phyloP scores from a whole-genome alignment of 2,329 filamentous ascomycete genomes.

The Triangularia setosa region DNA sequence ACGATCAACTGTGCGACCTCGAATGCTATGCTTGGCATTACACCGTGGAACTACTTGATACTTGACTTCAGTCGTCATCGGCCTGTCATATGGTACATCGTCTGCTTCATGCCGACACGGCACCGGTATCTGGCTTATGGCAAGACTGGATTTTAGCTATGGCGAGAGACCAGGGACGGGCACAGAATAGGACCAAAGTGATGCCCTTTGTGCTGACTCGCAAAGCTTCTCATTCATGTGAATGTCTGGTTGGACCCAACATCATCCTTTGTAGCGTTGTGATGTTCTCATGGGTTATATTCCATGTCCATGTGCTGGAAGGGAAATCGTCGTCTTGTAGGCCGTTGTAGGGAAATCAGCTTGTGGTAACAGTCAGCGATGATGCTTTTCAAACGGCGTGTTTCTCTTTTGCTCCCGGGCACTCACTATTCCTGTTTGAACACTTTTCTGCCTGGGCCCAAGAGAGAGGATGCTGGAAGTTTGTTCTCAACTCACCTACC shows the following conservation, averaged over 20 bases:
- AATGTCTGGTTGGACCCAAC: neutral
- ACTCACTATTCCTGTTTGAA: neutral
- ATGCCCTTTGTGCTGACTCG: too few relatives aligned
- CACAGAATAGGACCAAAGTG: too few relatives aligned
- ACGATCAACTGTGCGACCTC: neutral
- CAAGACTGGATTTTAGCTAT: neutral
- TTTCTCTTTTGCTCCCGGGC: too few relatives aligned
- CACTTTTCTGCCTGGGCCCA: too few relatives aligned
- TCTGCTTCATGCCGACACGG: neutral
- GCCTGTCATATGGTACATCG: neutral
- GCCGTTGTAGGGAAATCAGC: too few relatives aligned
- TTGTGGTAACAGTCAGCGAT: too few relatives aligned
- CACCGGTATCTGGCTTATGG: neutral
- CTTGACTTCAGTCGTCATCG: constrained; percentile 1
- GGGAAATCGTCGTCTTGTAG: neutral
- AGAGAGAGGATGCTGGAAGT: neutral
- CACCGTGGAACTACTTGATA: neutral
- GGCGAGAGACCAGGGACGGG: too few relatives aligned
- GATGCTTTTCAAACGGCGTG: too few relatives aligned
- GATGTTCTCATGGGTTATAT: too few relatives aligned
- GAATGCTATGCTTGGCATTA: constrained; percentile 5
- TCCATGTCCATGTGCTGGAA: neutral
- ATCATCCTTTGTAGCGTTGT: too few relatives aligned
- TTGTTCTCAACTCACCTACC: neutral
- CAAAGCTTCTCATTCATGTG: neutral